Evolutionary conservation across 164 flowering plant species (phyloP).

Genomic region (Tetracentron sinense): DNA sequence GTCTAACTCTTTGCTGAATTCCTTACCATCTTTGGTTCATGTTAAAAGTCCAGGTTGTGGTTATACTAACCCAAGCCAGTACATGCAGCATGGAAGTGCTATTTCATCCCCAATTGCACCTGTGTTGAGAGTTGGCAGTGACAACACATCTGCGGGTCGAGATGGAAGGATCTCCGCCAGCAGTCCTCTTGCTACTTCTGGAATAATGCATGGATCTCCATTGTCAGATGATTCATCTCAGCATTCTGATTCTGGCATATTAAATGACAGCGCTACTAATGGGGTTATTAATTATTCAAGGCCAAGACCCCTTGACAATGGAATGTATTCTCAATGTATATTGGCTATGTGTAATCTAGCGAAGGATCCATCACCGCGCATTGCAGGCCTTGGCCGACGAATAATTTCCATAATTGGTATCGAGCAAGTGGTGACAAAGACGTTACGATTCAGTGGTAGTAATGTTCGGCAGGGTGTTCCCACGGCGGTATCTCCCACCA

Average conservation of each 20-base stretch:
- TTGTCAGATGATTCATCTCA: slow-evolving; percentile 90
- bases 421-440: slow-evolving; percentile 77
- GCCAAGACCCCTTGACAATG: slow-evolving; percentile 59
- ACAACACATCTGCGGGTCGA: slow-evolving; percentile 42
- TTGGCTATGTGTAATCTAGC: slow-evolving; percentile 77
- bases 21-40: slow-evolving; percentile 69
- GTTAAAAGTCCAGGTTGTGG: slow-evolving; percentile 49
- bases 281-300: slow-evolving; percentile 52
- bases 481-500: slow-evolving; percentile 27
- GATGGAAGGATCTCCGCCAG: slow-evolving; percentile 79
- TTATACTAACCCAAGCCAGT: slow-evolving; percentile 42
- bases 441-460: slow-evolving; percentile 33
- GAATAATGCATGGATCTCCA: slow-evolving; percentile 94
- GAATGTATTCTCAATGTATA: slow-evolving; percentile 72
- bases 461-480: slow-evolving; percentile 48
- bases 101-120: slow-evolving; percentile 70
- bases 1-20: slow-evolving; percentile 53
- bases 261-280: slow-evolving; percentile 59
- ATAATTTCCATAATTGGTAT: slow-evolving; percentile 85
- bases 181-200: slow-evolving; percentile 76
- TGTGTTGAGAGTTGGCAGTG: slow-evolving; percentile 63
- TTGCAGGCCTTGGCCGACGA: slow-evolving; percentile 74
- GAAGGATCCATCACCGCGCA: slow-evolving; percentile 90
- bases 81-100: slow-evolving; percentile 44
- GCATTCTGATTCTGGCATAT: slow-evolving; percentile 75